Evolutionary conservation across 257 asterid species (phyloP).

Genomic region (Ocimum tenuiflorum): DNA sequence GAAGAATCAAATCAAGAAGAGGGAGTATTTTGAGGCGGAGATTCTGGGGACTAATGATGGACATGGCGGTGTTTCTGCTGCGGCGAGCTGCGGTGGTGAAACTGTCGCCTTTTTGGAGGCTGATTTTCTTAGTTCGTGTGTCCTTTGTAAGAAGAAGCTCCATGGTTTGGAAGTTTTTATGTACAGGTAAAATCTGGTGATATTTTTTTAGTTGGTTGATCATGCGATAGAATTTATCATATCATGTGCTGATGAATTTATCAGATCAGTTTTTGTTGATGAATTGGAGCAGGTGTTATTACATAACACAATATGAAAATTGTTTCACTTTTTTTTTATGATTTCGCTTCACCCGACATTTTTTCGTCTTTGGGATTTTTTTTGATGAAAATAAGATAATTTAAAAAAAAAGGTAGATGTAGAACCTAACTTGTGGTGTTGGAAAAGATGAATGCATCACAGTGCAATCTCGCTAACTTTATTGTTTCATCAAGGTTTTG

Average conservation of each 20-base stretch:
- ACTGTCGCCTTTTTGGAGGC: constrained; percentile 17
- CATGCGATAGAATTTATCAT: background rate
- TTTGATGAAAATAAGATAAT: background rate
- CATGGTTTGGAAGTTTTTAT: constrained; percentile 85
- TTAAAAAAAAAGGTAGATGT: background rate
- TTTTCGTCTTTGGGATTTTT: constrained; percentile 1
- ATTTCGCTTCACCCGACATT: background rate
- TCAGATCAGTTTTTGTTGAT: too few species aligned
- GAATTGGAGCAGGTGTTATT: too few species aligned
- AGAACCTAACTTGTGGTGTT: background rate
- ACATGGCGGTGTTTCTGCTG: constrained; percentile 2
- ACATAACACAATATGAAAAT: background rate
- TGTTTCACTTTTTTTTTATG: background rate
- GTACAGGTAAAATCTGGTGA: constrained; percentile 51
- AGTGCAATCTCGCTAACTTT: constrained; percentile 1
- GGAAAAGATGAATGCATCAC: constrained; percentile 12
- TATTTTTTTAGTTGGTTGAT: background rate
- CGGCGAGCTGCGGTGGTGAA: background rate
- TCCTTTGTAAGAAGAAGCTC: constrained; percentile 70
- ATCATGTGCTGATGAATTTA: too few species aligned
- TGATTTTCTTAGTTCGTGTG: constrained; percentile 64
- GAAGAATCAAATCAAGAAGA: constrained; percentile 44
- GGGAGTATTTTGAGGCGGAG: constrained; percentile 54
- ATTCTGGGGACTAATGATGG: constrained; percentile 27
- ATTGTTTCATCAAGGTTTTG: background rate